A percentile compares a stretch with the other conserved stretches of the same genome.
phyloP scores from a whole-genome alignment of 148 eudicot species.

The Fallopia convolvulus region DNA sequence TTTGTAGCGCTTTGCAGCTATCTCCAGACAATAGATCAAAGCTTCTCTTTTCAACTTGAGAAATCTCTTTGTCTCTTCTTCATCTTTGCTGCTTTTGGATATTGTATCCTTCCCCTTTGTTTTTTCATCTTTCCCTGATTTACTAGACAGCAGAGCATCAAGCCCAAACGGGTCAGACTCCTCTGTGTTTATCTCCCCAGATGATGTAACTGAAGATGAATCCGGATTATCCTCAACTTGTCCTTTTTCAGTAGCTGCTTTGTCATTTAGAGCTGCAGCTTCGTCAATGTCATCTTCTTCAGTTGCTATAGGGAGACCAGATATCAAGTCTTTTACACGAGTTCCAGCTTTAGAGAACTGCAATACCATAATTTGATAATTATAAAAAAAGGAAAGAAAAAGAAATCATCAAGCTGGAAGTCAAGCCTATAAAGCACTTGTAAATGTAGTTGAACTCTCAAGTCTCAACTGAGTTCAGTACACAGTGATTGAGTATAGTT shows the following conservation, averaged over 20 bases:
- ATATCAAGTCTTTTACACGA: constrained; percentile 64
- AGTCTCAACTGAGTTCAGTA: not conserved
- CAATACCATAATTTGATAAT: constrained; percentile 10
- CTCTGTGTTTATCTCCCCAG: constrained; percentile 26
- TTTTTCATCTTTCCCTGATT: constrained; percentile 45
- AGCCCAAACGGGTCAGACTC: constrained; percentile 93
- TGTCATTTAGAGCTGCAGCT: constrained; percentile 56
- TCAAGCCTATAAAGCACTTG: not conserved
- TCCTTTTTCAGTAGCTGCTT: constrained; percentile 24
- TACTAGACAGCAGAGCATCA: constrained; percentile 56
- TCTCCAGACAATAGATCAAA: constrained; percentile 69
- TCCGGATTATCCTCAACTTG: constrained; percentile 24
- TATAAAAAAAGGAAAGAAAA: not conserved
- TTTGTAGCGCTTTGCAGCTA: constrained; percentile 85
- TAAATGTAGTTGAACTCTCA: not conserved
- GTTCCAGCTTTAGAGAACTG: constrained; percentile 87
- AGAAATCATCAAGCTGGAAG: not conserved
- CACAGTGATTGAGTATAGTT: not conserved
- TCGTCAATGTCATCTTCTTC: constrained; percentile 76
- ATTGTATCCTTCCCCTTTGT: constrained; percentile 35
- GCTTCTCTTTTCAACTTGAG: constrained; percentile 72
- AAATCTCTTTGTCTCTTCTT: constrained; percentile 55
- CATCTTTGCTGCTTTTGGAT: constrained; percentile 30
- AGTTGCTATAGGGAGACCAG: constrained; percentile 69
- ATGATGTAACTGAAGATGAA: constrained; percentile 26